Evolutionary conservation across 2,329 filamentous ascomycete genomes (phyloP).

Genomic region (Fusarium camptoceras): DNA sequence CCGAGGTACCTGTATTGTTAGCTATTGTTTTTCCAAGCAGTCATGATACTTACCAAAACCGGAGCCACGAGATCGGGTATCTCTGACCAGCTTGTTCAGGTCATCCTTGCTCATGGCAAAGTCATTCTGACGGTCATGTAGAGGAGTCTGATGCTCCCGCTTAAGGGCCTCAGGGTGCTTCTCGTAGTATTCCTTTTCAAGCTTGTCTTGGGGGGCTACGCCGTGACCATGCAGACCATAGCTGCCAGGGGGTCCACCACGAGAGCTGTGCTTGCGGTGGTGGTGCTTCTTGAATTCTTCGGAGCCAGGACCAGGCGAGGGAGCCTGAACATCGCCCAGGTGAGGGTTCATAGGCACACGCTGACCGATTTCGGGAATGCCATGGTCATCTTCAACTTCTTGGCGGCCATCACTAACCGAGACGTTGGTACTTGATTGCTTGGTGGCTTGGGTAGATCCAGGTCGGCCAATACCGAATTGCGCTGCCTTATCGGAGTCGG

Average conservation of each 20-base stretch:
- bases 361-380: slow-evolving; percentile 91
- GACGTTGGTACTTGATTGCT: slow-evolving; percentile 72
- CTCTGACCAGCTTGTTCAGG: slow-evolving; percentile 87
- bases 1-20: slow-evolving; percentile 69
- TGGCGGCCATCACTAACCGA: slow-evolving; percentile 61
- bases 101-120: slow-evolving; percentile 91
- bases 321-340: slow-evolving; percentile 95
- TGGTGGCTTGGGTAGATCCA: slow-evolving; percentile 64
- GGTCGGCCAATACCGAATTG: slow-evolving; percentile 84
- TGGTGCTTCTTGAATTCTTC: slow-evolving; percentile 66
- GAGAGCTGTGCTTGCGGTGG: slow-evolving; percentile 77
- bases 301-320: slow-evolving; percentile 76
- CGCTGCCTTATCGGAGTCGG: slow-evolving; percentile 87
- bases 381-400: slow-evolving; percentile 78
- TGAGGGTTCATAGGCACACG: slow-evolving; percentile 94
- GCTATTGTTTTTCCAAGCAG: slow-evolving; percentile 13
- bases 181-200: slow-evolving; percentile 91
- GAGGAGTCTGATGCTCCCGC: slow-evolving; percentile 74
- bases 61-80: slow-evolving; percentile 69
- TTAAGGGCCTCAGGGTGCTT: slow-evolving; percentile 87
- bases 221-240: slow-evolving; percentile 95
- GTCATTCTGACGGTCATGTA: slow-evolving; percentile 70
- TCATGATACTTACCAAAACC: slow-evolving; percentile 61
- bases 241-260: slow-evolving; percentile 81
- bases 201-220: slow-evolving; percentile 77